phyloP scores from a whole-genome alignment of 768 basidiomycete genomes.

The Antrodiella citrinella region DNA sequence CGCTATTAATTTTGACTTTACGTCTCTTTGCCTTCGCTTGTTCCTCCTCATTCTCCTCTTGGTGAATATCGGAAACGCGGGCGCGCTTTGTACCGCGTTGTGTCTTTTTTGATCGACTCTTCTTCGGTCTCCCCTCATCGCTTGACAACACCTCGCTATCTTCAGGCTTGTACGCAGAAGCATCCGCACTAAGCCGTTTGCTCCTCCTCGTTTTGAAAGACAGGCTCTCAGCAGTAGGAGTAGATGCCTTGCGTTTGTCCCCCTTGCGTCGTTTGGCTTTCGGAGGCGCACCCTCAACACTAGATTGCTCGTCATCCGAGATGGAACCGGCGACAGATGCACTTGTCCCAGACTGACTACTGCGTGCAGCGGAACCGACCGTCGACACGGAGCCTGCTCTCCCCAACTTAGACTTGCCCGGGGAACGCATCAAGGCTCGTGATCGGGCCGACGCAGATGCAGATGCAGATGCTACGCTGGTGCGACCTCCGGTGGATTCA shows the following conservation, averaged over 20 bases:
- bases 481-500: conserved; percentile 13
- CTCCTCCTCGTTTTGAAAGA: conserved; percentile 7
- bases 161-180: conserved; percentile 30
- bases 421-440: background rate
- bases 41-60: background rate
- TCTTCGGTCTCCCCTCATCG: background rate
- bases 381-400: conserved; percentile 5
- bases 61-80: background rate
- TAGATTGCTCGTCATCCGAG: conserved; percentile 6
- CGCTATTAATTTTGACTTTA: background rate
- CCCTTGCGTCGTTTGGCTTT: conserved; percentile 13
- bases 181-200: conserved; percentile 27
- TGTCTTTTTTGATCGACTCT: background rate
- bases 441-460: background rate
- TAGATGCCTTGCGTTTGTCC: background rate
- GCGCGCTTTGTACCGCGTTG: conserved; percentile 3
- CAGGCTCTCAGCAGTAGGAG: background rate
- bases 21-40: conserved; percentile 1
- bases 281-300: conserved; percentile 1
- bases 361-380: conserved; percentile 1
- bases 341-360: background rate
- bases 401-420: background rate
- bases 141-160: conserved; percentile 16
- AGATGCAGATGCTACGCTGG: background rate
- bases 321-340: background rate